Base-by-base conservation (phyloP, 257 asterid species). In the Nicotiana attenuata region DNA sequence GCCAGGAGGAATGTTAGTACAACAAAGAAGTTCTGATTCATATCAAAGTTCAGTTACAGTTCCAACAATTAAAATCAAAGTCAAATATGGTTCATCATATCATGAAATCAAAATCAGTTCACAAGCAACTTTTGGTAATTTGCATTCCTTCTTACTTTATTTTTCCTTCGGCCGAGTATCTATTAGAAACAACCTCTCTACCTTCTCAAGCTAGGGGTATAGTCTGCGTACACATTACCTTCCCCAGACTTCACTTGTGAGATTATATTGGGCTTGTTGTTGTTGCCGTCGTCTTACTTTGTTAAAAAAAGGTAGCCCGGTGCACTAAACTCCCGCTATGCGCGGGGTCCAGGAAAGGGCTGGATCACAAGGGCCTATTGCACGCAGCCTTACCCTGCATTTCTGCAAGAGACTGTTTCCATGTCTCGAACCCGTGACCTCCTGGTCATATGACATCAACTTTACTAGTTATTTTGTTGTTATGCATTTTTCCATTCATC, bases 1-100 rank as follows among this genome's bases (percentile, higher is more conserved):
- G 91, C 97, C 98, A 0, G 92, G 98, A 7, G 98, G 99, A 78
- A 96, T 96, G 99, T 66, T 96, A 82, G 99, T 96, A 17, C 99
- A 96, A 78, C 83, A 88, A 83, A 90, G 99, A 55, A 94, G 20
- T 67, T 90, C 91, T n/a, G 98, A 94, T 64, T 85, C 87, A 7
- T 89, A 89, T 52, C 92, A 88, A 8, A 88, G 78, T 83, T 66
- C 86, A 2, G 80, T 47, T 75, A 56, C 35, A 56, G 89, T 88
- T 76, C 93, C 96, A 15, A 90, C 84, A 64, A 87, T 91, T 86
- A 91, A 79, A 85, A 89, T 93, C 84, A 88, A 82, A 83, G 98
- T 95, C 19, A 95, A 91, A 81, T 85, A 90, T 84, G 94, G 92
- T 31, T 89, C 96, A 24, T 82, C 87, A 75, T 86, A 85, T 84